Percentiles rank a stretch among this genome's conserved stretches.
phyloP scores from a whole-genome alignment of 73 alveolate genomes.

The Effrenium voratum region DNA sequence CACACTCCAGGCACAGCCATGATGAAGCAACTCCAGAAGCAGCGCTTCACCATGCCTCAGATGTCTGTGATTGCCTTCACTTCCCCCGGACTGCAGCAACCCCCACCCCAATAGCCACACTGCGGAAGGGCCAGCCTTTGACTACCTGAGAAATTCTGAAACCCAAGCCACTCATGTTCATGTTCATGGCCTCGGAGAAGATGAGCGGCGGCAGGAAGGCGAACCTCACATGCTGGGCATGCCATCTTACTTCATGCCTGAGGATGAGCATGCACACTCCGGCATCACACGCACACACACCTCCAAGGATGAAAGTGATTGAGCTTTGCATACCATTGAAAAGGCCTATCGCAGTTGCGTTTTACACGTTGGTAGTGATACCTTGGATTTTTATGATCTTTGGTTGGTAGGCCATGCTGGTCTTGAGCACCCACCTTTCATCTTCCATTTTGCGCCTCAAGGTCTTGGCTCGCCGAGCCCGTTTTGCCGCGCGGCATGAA shows the following conservation, averaged over 20 bases:
- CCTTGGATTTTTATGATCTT: too few relatives aligned
- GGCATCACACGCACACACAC: too few relatives aligned
- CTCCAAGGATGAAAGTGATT: too few relatives aligned
- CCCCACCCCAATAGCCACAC: not conserved
- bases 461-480: too few relatives aligned
- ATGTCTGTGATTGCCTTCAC: not conserved
- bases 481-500: not conserved
- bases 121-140: not conserved
- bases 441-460: too few relatives aligned
- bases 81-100: not conserved
- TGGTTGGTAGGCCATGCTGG: too few relatives aligned
- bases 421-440: too few relatives aligned
- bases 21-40: constrained; percentile 32
- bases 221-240: not conserved
- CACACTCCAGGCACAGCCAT: constrained; percentile 25
- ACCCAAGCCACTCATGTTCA: constrained; percentile 14
- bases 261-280: too few relatives aligned
- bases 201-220: constrained; percentile 25
- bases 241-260: too few relatives aligned
- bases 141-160: not conserved
- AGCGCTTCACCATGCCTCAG: constrained; percentile 25
- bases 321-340: too few relatives aligned
- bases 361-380: too few relatives aligned
- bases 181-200: constrained; percentile 36
- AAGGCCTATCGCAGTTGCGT: too few relatives aligned